Evolutionary conservation across 768 basidiomycete species (phyloP).

Genomic region (Exsudoporus frostii): DNA sequence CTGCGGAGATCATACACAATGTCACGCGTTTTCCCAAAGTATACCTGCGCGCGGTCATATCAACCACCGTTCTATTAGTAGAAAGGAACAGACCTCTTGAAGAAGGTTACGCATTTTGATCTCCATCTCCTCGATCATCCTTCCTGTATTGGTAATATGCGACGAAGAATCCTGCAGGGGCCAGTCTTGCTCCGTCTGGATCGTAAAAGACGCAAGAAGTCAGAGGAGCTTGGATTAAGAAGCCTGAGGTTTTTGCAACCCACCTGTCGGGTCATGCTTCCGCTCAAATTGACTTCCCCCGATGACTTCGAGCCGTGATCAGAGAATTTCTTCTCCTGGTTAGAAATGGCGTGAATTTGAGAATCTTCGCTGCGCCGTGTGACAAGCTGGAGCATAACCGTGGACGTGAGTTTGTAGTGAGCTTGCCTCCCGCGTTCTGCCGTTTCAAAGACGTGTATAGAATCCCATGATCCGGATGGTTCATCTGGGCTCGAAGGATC

Average conservation of each 20-base stretch:
- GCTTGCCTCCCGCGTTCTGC: conserved; percentile 89
- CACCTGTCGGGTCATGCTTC: conserved; percentile 97
- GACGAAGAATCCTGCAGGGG: conserved; percentile 74
- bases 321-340: conserved; percentile 35
- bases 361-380: conserved; percentile 42
- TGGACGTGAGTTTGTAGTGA: conserved; percentile 96
- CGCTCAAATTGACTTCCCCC: conserved; percentile 82
- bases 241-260: conserved; percentile 25
- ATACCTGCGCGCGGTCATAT: conserved; percentile 52
- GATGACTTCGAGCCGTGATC: conserved; percentile 54
- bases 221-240: conserved; percentile 6
- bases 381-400: conserved; percentile 91
- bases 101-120: conserved; percentile 97
- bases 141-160: conserved; percentile 92
- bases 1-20: conserved; percentile 91
- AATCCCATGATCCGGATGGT: conserved; percentile 92
- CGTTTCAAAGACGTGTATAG: conserved; percentile 96
- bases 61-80: conserved; percentile 2
- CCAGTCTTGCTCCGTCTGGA: conserved; percentile 82
- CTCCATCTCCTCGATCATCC: conserved; percentile 98
- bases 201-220: conserved; percentile 7
- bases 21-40: conserved; percentile 96
- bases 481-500: conserved; percentile 51
- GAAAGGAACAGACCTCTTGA: conserved; percentile 58
- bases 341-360: conserved; percentile 12